Evolutionary conservation across 768 basidiomycete species (phyloP), one percentile per base, ranked within the genome.

Genomic region (Lepiota venenata): DNA sequence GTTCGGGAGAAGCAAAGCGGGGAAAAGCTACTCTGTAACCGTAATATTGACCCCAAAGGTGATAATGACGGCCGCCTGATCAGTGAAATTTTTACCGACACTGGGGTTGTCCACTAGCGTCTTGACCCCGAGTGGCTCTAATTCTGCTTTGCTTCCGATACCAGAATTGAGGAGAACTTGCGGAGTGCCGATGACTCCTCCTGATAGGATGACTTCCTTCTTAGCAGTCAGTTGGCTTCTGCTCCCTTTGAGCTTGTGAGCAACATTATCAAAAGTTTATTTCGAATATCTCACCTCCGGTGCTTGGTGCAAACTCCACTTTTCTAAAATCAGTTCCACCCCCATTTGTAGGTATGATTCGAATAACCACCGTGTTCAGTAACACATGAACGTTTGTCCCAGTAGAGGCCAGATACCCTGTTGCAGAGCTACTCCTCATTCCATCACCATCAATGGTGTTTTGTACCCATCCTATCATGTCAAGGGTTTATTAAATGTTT

Each of bases 121-220:
- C 12, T 4, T 41, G n/a, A 65, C 55, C 15, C 55, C 52, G 4
- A 60, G 25, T 14, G 49, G 18, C 2, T 25, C 38, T 1, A 65
- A 56, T 9, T 58, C 57, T 9, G 43, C 39, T 5, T 36, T 15
- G 42, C 58, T 55, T 2, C 64, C 64, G 37, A 65, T 62, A 5
- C 60, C 64, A 2, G 64, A 65, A 40, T 58, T 57, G 16, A 62
- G 42, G 9, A 64, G 56, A 20, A 67, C 55, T 20, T 65, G 64
- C 0, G 62, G 53, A 11, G 64, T 58, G 20, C 62, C 61, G n/a
- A 63, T 53, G 3, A 57, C 47, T 0, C 66, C 64, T 6, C 61
- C 64, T 2, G 57, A 61, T 9, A 84, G 59, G 5, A 85, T 71
- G 40, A 84, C 69, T 59, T 84, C 83, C 55, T 77, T 80, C 55